Evolutionary conservation across 2,329 filamentous ascomycete genomes (phyloP).

Genomic region (Penicillium sp.): DNA sequence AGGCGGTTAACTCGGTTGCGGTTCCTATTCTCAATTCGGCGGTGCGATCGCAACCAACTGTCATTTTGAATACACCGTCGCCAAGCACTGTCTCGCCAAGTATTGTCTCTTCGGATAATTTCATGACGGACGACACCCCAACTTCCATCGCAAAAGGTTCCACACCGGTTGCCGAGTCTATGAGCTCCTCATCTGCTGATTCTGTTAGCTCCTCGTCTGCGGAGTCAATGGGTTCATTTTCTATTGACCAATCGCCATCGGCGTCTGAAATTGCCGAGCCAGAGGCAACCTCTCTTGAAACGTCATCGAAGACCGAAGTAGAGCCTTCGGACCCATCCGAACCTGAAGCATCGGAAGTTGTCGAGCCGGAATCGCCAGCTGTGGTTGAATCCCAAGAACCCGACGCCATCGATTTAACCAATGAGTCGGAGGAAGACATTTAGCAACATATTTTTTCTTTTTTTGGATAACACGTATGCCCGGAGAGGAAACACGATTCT

Average conservation of each 20-base stretch:
- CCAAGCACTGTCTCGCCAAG: no score
- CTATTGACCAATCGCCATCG: not conserved
- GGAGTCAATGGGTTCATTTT: not conserved
- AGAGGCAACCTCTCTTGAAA: not conserved
- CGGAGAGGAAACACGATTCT: not conserved
- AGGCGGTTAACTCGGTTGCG: no score
- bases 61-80: no score
- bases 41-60: no score
- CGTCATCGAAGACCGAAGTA: not conserved
- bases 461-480: not conserved
- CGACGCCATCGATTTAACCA: not conserved
- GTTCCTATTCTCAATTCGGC: no score
- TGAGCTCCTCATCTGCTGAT: no score
- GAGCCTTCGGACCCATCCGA: not conserved
- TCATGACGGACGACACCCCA: no score
- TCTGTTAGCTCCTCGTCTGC: no score
- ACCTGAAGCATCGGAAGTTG: not conserved
- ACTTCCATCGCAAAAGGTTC: no score
- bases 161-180: no score
- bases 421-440: not conserved
- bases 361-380: not conserved
- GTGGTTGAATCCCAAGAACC: not conserved
- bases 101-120: no score
- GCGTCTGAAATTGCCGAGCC: not conserved
- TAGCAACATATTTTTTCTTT: not conserved